Conservation (phyloP, 495 filamentous ascomycete species). For the Xylaria flabelliformis region DNA sequence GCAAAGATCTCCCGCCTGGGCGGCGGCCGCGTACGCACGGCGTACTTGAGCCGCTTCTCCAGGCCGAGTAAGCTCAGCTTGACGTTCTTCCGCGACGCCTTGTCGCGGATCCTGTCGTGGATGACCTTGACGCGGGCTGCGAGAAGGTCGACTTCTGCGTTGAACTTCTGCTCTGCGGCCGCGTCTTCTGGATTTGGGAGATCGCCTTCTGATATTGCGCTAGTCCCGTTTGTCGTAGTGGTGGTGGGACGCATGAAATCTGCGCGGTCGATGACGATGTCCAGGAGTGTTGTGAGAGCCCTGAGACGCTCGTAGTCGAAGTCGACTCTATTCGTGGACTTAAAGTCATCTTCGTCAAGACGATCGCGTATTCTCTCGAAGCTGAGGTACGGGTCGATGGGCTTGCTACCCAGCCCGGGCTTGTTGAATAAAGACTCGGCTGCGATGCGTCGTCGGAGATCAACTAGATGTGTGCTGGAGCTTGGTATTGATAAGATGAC, state of each 20-base stretch:
- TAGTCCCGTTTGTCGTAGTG: not conserved
- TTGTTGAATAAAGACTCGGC: constrained; percentile 70
- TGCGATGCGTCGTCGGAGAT: constrained; percentile 75
- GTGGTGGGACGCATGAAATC: constrained; percentile 32
- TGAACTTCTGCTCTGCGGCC: constrained; percentile 59
- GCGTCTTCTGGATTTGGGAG: constrained; percentile 35
- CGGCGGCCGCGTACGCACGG: constrained; percentile 69
- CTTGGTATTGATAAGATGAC: constrained; percentile 66
- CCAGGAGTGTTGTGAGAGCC: constrained; percentile 69
- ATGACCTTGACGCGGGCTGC: constrained; percentile 67
- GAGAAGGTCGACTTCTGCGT: constrained; percentile 71
- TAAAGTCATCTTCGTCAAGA: constrained; percentile 55
- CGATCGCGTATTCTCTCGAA: constrained; percentile 58
- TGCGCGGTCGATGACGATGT: constrained; percentile 75
- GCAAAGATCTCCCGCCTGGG: constrained; percentile 64
- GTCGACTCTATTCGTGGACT: constrained; percentile 48
- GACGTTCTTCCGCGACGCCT: constrained; percentile 72
- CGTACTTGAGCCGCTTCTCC: constrained; percentile 71
- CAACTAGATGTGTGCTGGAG: constrained; percentile 58
- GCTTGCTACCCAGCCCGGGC: constrained; percentile 50
- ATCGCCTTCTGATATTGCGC: constrained; percentile 17
- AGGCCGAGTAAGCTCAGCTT: constrained; percentile 76
- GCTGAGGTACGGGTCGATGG: constrained; percentile 54
- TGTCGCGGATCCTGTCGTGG: constrained; percentile 75
- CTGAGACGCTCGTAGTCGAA: constrained; percentile 69